Conservation (phyloP, 106 monocot species). For the Ottelia alismoides region DNA sequence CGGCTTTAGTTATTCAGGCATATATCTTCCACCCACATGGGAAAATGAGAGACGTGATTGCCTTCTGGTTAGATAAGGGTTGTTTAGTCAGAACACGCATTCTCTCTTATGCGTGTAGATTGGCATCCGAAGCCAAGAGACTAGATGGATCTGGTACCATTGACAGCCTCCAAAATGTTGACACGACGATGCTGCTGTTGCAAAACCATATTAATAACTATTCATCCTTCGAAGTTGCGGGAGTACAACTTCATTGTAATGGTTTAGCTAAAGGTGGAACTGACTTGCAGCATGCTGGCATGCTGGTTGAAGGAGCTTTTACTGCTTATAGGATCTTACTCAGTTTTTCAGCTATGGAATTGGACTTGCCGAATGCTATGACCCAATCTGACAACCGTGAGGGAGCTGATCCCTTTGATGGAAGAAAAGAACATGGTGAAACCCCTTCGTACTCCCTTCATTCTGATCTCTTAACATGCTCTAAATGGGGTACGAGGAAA, state of each 20-base stretch:
- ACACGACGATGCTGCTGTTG: background rate
- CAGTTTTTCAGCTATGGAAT: background rate
- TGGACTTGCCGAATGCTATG: background rate
- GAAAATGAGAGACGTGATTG: conserved; percentile 2
- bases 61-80: conserved; percentile 6
- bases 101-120: conserved; percentile 1
- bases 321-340: conserved; percentile 5
- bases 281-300: background rate
- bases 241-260: background rate
- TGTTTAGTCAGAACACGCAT: conserved; percentile 4
- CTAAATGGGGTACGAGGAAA: conserved; percentile 1
- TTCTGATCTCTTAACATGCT: conserved; percentile 5
- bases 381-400: background rate
- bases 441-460: background rate
- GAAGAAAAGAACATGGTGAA: background rate
- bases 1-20: conserved; percentile 6
- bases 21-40: conserved; percentile 9
- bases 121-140: conserved; percentile 1
- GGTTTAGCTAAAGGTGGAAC: background rate
- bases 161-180: background rate
- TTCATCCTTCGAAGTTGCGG: background rate
- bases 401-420: background rate
- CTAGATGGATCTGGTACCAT: background rate
- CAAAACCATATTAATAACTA: conserved; percentile 2
- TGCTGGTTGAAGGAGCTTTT: conserved; percentile 6